Conservation (phyloP, 1,284 basidiomycete species). For the Takashimella koratensis region DNA sequence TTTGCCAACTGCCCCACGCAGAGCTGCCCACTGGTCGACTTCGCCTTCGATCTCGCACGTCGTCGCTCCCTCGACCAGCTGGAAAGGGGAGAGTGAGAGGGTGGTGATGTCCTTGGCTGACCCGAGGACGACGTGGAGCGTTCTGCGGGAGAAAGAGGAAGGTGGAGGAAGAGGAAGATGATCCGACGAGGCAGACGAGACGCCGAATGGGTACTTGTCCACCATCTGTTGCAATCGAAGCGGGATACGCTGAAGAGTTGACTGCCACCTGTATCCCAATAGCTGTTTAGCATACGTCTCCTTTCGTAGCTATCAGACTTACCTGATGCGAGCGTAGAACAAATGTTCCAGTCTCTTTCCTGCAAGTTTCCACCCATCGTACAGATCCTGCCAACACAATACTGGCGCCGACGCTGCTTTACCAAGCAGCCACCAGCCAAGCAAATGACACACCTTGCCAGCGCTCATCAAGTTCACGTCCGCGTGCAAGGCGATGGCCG, state of each 20-base stretch:
- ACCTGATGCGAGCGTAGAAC: slow-evolving; percentile 42
- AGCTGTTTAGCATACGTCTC: too few relatives aligned
- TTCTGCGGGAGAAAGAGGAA: slow-evolving; percentile 27
- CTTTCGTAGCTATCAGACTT: too few relatives aligned
- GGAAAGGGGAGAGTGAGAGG: background rate
- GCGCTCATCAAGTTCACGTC: slow-evolving; percentile 32
- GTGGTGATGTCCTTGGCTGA: background rate
- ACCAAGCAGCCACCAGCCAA: slow-evolving; percentile 40
- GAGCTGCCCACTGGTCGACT: background rate
- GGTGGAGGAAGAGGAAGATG: slow-evolving; percentile 30
- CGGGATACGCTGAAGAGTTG: slow-evolving; percentile 31
- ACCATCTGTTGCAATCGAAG: slow-evolving; percentile 32
- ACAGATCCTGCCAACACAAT: slow-evolving; percentile 28
- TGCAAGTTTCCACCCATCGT: slow-evolving; percentile 32
- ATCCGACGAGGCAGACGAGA: slow-evolving; percentile 22
- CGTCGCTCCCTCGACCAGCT: background rate
- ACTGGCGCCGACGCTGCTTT: background rate
- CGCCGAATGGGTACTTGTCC: slow-evolving; percentile 36
- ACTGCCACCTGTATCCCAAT: slow-evolving; percentile 22
- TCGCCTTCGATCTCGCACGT: background rate
- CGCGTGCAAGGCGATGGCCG: slow-evolving; percentile 28
- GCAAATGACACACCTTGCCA: slow-evolving; percentile 26
- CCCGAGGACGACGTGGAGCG: slow-evolving; percentile 26
- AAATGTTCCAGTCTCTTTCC: slow-evolving; percentile 36
- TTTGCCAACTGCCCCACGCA: background rate